Evolutionary conservation across 768 basidiomycete species (phyloP), one percentile per base, ranked within the genome.

Genomic region (Pleurotus pulmonarius): DNA sequence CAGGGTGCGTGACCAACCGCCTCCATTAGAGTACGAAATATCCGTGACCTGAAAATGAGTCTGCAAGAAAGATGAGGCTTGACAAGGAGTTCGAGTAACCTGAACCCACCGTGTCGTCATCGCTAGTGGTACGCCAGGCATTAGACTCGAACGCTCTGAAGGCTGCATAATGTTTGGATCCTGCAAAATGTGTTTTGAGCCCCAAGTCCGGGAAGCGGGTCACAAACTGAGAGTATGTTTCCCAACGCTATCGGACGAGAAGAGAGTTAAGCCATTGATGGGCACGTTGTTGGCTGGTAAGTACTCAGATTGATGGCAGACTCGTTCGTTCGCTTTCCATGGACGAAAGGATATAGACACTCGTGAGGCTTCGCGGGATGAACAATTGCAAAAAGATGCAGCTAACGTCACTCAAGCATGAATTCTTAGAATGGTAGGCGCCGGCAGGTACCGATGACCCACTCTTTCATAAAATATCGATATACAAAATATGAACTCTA

Each of bases 101-200:
- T 43, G 41, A 12, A 25, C 46, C 22, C 22, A 47, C 22, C 3
- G 16, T 18, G n/a, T 24, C 11, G 3, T 24, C 46, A 16, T 49
- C 48, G 15, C 15, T 29, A 22, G 48, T 34, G 48, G 48, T 49
- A 22, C 26, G 48, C 25, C 48, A 49, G n/a, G 48, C 48, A 49
- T 24, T 49, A 7, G 25, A 25, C 16, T 49, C 29, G 48, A 49
- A 49, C n/a, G 48, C 48, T 37, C 48, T 49, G 48, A 49, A 49
- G 13, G 48, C 11, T n/a, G 29, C 5, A 15, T 7, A 12, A 49
- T 5, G n/a, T 15, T n/a, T 49, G 13, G 26, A n/a, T 13, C 7
- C 48, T 49, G 13, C 6, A n/a, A 38, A 9, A 49, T 16, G n/a
- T 34, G 26, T 13, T 25, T 38, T 25, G 16, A n/a, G 13, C 22